Conservation (phyloP, 495 filamentous ascomycete genomes). For the Daldinia vernicosa region DNA sequence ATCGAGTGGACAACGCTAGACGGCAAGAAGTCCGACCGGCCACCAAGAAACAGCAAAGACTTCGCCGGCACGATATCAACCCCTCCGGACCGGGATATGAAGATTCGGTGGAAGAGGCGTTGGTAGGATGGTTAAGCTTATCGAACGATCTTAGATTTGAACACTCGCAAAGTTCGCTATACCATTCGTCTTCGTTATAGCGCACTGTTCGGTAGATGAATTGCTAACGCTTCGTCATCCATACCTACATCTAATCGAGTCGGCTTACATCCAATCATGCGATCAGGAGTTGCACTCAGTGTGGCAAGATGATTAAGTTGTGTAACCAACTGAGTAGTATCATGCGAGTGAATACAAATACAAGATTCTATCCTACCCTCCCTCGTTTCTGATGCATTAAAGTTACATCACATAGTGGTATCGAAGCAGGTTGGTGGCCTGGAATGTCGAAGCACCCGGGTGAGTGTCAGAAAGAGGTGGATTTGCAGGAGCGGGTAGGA, state of each 20-base stretch:
- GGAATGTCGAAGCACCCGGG: not conserved
- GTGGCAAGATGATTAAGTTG: not conserved
- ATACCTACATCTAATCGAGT: not conserved
- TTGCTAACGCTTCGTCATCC: not conserved
- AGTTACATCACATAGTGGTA: not conserved
- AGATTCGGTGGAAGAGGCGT: constrained; percentile 37
- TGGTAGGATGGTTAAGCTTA: not conserved
- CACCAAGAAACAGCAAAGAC: constrained; percentile 26
- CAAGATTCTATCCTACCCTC: not conserved
- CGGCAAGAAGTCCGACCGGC: constrained; percentile 36
- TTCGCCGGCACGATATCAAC: constrained; percentile 39
- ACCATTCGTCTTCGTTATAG: not conserved
- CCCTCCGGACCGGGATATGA: constrained; percentile 49
- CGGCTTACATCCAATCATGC: not conserved
- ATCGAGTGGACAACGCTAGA: constrained; percentile 41
- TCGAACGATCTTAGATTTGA: not conserved
- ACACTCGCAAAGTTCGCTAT: not conserved
- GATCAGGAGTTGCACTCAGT: not conserved
- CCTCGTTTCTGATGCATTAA: not conserved
- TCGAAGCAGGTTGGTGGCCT: not conserved
- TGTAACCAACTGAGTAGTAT: not conserved
- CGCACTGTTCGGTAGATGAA: not conserved
- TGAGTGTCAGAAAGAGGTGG: not conserved
- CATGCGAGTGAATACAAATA: not conserved
- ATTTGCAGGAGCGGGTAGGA: not conserved